These are phyloP conservation scores for Didymellaceae sp. DNA, from an alignment of 2,329 filamentous ascomycete genomes.

Conservation along the genomic window DNA sequence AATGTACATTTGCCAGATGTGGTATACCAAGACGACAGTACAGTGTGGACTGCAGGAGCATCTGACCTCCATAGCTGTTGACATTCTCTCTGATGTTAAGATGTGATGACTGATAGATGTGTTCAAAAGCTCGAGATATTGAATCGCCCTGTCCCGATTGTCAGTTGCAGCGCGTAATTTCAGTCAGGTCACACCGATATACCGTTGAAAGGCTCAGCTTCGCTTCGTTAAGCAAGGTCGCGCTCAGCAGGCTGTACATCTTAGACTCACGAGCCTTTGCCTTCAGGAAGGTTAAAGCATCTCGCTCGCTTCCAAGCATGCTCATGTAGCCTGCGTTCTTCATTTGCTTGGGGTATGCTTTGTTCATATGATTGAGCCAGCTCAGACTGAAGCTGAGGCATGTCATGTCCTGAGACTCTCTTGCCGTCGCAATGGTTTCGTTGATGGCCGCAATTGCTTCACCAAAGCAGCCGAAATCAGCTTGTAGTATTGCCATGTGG, in stretches of 20 bases:
- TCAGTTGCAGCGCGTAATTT: conserved; percentile 7
- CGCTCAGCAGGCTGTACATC: conserved; percentile 85
- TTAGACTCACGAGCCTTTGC: conserved; percentile 84
- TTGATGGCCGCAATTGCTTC: conserved; percentile 95
- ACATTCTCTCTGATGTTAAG: conserved; percentile 80
- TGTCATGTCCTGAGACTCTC: conserved; percentile 89
- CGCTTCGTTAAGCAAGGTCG: conserved; percentile 83
- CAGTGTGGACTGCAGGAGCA: conserved; percentile 73
- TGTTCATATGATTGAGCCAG: conserved; percentile 95
- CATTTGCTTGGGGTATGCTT: conserved; percentile 79
- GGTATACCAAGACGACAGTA: conserved; percentile 75
- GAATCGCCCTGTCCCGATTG: conserved; percentile 58
- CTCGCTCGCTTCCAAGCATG: conserved; percentile 78
- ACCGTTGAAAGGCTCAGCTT: conserved; percentile 79
- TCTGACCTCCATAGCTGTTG: conserved; percentile 74
- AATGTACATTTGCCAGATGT: conserved; percentile 65
- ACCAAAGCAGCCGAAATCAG: conserved; percentile 89
- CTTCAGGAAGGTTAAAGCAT: conserved; percentile 83
- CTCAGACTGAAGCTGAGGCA: conserved; percentile 95
- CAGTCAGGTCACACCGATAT: conserved; percentile 44
- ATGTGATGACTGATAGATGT: conserved; percentile 81
- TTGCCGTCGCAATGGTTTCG: conserved; percentile 91
- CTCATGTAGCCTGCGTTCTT: conserved; percentile 72
- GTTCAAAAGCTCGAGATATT: conserved; percentile 70
- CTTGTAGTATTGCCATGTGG: conserved; percentile 90